Evolutionary conservation across 2,329 filamentous ascomycete species (phyloP).

Genomic region (Colletotrichum godetiae): DNA sequence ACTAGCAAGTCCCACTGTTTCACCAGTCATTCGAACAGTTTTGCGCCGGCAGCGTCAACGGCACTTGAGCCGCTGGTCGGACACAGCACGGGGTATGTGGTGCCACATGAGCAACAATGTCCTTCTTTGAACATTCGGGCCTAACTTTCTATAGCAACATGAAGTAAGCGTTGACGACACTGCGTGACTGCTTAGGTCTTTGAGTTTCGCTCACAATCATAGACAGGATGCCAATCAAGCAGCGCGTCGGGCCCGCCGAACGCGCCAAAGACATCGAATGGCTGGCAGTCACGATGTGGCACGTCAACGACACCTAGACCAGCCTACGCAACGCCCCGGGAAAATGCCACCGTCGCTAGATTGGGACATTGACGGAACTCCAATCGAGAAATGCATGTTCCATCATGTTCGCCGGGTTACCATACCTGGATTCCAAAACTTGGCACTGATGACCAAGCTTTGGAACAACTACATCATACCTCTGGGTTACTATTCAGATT

Average conservation of each 20-base stretch:
- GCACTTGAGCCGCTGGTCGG: background rate
- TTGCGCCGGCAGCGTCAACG: background rate
- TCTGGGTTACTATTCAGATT: constrained; percentile 10
- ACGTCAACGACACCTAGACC: background rate
- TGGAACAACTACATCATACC: constrained; percentile 21
- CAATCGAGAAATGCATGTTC: constrained; percentile 13
- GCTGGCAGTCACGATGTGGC: background rate
- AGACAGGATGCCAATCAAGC: background rate
- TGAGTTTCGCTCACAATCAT: background rate
- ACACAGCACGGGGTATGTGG: background rate
- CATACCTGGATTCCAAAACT: background rate
- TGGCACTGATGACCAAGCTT: background rate
- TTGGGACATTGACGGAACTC: background rate
- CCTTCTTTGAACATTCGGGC: background rate
- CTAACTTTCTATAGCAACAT: background rate
- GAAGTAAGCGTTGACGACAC: background rate
- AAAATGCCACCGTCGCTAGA: background rate
- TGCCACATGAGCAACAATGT: background rate
- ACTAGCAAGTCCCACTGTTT: background rate
- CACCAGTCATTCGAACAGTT: background rate
- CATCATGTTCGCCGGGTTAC: constrained; percentile 8
- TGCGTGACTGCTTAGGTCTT: background rate
- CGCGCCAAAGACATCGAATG: background rate
- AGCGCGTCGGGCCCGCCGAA: background rate
- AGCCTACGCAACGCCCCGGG: background rate